Base-by-base conservation (phyloP, 441 rosid species). In the Gossypium schwendimanii region DNA sequence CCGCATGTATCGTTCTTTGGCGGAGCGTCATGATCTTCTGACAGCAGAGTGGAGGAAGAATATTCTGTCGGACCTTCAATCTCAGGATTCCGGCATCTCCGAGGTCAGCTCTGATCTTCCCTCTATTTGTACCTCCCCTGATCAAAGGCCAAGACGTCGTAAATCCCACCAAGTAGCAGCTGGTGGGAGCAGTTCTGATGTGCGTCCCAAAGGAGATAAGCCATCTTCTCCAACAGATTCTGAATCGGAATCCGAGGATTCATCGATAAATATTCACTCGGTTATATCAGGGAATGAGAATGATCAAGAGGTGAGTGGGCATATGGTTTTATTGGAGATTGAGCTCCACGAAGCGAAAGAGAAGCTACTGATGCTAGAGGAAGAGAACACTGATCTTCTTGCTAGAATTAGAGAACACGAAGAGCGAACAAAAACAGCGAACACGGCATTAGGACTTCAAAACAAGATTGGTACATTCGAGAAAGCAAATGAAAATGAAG, bases 11-110 rank as follows among this genome's bases (percentile, higher is more conserved):
- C 86, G 93, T 12, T 85, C 96, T 57, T 79, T 95, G 64, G 97
- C 99, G 0, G 97, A 93, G 76, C 92, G 97, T 53, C 93, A 92
- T 75, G 97, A 93, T 86, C 86, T 87, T 33, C 85, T 92, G 70
- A 88, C 86, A 0, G 97, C 89, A 33, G 98, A 94, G 64, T 79
- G 92, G 79, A 85, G 84, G 78, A 94, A 86, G 84, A 88, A 80
- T 11, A 80, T 81, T 60, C 81, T 89, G 0, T 79, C 87, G 24
- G 98, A 94, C 74, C 94, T 92, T 60, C 97, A 85, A 70, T 92
- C 98, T 44, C 96, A 89, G 76, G 76, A 87, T 75, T 92, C 97
- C 0, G 82, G 87, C 47, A 14, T 85, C 76, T 83, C 91, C 80
- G 97, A 90, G 36, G 23, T 64, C 45, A 60, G 78, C 73, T 88